Percentiles rank a stretch among this genome's conserved stretches.
phyloP scores from a whole-genome alignment of 2,329 filamentous ascomycete species.

The Biscogniauxia marginata region DNA sequence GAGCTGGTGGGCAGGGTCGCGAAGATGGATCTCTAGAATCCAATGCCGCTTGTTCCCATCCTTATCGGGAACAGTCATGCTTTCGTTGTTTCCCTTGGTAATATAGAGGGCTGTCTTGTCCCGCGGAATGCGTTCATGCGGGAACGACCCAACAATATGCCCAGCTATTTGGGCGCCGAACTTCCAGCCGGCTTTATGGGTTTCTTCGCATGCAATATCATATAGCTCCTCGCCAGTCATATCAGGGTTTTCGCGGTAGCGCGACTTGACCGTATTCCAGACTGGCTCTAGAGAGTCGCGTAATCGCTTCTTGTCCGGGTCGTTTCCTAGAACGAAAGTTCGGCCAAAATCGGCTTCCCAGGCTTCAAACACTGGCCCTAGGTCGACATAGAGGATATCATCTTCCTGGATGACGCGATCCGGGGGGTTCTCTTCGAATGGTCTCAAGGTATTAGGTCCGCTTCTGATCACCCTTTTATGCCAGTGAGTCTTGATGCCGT shows the following conservation, averaged over 20 bases:
- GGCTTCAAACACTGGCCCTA: slow-evolving; percentile 51
- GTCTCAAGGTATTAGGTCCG: slow-evolving; percentile 47
- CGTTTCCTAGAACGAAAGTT: slow-evolving; percentile 49
- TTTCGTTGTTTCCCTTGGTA: slow-evolving; percentile 40
- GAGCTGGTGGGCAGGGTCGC: slow-evolving; percentile 37
- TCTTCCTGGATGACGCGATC: slow-evolving; percentile 46
- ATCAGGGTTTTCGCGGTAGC: slow-evolving; percentile 37
- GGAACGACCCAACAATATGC: slow-evolving; percentile 50
- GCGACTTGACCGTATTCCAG: slow-evolving; percentile 44
- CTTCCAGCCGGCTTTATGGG: slow-evolving; percentile 39
- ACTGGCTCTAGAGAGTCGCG: slow-evolving; percentile 46
- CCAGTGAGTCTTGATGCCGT: slow-evolving; percentile 49
- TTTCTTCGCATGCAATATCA: slow-evolving; percentile 39
- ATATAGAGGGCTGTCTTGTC: slow-evolving; percentile 46
- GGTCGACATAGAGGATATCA: slow-evolving; percentile 51
- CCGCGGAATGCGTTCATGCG: slow-evolving; percentile 49
- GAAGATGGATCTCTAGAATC: slow-evolving; percentile 51
- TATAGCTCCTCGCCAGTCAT: slow-evolving; percentile 51
- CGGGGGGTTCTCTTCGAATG: slow-evolving; percentile 48
- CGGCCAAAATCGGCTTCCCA: slow-evolving; percentile 55
- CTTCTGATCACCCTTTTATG: slow-evolving; percentile 51
- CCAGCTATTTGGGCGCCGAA: slow-evolving; percentile 46
- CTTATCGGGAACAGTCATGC: slow-evolving; percentile 38
- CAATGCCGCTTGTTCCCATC: slow-evolving; percentile 46
- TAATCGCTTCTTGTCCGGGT: slow-evolving; percentile 43